Conservation (phyloP, 2,329 filamentous ascomycete genomes). For the Colletotrichum eleusines region DNA sequence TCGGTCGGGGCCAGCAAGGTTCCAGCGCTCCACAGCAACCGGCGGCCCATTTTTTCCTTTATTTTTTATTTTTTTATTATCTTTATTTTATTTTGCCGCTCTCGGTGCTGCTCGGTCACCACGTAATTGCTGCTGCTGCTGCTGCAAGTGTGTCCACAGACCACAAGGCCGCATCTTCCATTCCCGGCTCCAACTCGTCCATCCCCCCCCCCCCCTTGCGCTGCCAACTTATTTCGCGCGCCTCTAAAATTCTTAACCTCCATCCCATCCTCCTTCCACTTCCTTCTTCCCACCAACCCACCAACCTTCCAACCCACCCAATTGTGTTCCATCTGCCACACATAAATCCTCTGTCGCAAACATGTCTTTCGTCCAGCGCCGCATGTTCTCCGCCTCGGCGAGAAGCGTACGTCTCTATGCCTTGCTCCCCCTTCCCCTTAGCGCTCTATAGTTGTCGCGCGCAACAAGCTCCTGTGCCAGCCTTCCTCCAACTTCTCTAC, state of each 20-base stretch:
- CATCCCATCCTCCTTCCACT: constrained; percentile 38
- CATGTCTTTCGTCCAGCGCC: constrained; percentile 87
- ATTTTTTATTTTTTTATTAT: constrained; percentile 18
- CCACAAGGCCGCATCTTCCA: constrained; percentile 24
- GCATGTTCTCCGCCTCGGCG: constrained; percentile 85
- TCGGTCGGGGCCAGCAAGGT: constrained; percentile 35
- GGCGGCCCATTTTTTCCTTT: background rate
- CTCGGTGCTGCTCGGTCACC: background rate
- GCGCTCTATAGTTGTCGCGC: constrained; percentile 3
- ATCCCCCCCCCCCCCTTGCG: background rate
- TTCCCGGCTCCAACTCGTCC: constrained; percentile 1
- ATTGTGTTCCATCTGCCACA: constrained; percentile 36
- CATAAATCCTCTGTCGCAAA: constrained; percentile 46
- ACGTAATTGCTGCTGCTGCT: background rate
- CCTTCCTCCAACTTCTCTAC: constrained; percentile 13
- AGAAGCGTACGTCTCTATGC: constrained; percentile 71
- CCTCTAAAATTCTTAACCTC: constrained; percentile 44
- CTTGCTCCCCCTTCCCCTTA: constrained; percentile 18
- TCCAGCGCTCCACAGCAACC: constrained; percentile 12
- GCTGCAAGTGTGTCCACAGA: background rate
- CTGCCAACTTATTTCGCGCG: constrained; percentile 42
- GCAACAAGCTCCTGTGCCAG: constrained; percentile 17
- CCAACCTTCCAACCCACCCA: constrained; percentile 20
- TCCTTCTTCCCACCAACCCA: constrained; percentile 40
- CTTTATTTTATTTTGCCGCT: background rate